phyloP scores from a whole-genome alignment of 768 basidiomycete genomes.

The Phaeotremella skinneri region DNA sequence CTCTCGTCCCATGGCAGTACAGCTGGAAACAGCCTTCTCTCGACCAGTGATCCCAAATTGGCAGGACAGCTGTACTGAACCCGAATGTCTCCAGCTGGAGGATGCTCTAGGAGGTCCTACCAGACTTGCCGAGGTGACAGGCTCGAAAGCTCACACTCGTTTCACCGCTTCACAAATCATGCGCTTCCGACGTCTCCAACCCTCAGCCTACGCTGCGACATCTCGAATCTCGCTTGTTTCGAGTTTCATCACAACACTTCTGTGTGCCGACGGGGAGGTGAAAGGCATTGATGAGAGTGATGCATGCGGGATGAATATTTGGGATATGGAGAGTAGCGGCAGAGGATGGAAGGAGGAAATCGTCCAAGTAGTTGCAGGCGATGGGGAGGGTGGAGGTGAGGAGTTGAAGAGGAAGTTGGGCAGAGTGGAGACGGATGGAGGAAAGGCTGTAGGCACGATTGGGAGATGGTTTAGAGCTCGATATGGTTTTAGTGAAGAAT shows the following conservation, averaged over 20 bases:
- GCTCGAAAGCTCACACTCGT: slow-evolving; percentile 79
- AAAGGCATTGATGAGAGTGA: slow-evolving; percentile 83
- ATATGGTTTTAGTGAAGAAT: slow-evolving; percentile 73
- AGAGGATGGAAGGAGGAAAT: slow-evolving; percentile 65
- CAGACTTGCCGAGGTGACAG: slow-evolving; percentile 69
- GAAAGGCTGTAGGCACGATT: slow-evolving; percentile 65
- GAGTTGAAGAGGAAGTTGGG: slow-evolving; percentile 69
- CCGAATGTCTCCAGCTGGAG: slow-evolving; percentile 70
- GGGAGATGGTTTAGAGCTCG: slow-evolving; percentile 67
- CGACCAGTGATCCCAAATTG: slow-evolving; percentile 72
- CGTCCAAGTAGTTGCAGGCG: slow-evolving; percentile 64
- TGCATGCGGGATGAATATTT: slow-evolving; percentile 87
- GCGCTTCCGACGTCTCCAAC: slow-evolving; percentile 56
- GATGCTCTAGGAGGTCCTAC: slow-evolving; percentile 67
- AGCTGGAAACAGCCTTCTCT: slow-evolving; percentile 70
- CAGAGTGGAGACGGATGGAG: slow-evolving; percentile 71
- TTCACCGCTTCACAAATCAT: slow-evolving; percentile 85
- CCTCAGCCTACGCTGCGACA: slow-evolving; percentile 58
- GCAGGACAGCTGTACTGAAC: slow-evolving; percentile 83
- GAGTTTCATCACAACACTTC: slow-evolving; percentile 78
- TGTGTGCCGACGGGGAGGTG: slow-evolving; percentile 63
- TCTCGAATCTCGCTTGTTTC: slow-evolving; percentile 73
- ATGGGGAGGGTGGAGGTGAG: slow-evolving; percentile 49
- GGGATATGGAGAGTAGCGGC: slow-evolving; percentile 68
- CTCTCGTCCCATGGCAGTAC: slow-evolving; percentile 58